A percentile compares a stretch with the other conserved stretches of the same genome.
phyloP scores from a whole-genome alignment of 768 basidiomycete genomes.

The Leccinum boreale region DNA sequence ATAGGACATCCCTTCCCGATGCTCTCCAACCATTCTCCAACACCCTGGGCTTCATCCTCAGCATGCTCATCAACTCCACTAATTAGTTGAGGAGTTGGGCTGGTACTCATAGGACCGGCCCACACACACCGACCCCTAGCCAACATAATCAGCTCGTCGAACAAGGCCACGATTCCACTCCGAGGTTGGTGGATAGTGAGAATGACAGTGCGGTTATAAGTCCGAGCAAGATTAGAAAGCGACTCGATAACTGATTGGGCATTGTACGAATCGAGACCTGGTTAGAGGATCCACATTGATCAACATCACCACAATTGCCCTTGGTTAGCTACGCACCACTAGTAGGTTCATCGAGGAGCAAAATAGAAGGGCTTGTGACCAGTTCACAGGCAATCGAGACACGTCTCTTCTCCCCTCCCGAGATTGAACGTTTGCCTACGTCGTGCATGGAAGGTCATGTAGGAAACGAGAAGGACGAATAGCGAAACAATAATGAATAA shows the following conservation, averaged over 20 bases:
- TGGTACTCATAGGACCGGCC: slow-evolving; percentile 29
- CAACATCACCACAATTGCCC: neutral
- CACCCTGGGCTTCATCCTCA: slow-evolving; percentile 23
- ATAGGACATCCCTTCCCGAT: slow-evolving; percentile 84
- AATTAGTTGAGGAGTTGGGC: slow-evolving; percentile 2
- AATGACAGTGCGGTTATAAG: slow-evolving; percentile 92
- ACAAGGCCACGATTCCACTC: slow-evolving; percentile 94
- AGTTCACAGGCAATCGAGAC: slow-evolving; percentile 98
- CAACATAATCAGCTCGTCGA: slow-evolving; percentile 87
- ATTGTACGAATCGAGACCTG: slow-evolving; percentile 92
- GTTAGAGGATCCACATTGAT: neutral
- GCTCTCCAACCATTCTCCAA: slow-evolving; percentile 63
- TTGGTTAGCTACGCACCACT: slow-evolving; percentile 57
- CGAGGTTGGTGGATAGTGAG: slow-evolving; percentile 99
- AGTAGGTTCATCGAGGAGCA: slow-evolving; percentile 97
- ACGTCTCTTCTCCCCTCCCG: slow-evolving; percentile 95
- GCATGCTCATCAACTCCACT: slow-evolving; percentile 4
- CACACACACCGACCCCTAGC: slow-evolving; percentile 65
- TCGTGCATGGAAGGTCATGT: neutral
- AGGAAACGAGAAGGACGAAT: neutral
- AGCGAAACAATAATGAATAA: neutral
- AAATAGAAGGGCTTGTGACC: slow-evolving; percentile 92
- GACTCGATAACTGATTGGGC: slow-evolving; percentile 93
- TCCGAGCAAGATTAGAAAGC: slow-evolving; percentile 76
- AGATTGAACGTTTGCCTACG: slow-evolving; percentile 84